Conservation (phyloP, 345 rosid species). For the Pistacia vera region DNA sequence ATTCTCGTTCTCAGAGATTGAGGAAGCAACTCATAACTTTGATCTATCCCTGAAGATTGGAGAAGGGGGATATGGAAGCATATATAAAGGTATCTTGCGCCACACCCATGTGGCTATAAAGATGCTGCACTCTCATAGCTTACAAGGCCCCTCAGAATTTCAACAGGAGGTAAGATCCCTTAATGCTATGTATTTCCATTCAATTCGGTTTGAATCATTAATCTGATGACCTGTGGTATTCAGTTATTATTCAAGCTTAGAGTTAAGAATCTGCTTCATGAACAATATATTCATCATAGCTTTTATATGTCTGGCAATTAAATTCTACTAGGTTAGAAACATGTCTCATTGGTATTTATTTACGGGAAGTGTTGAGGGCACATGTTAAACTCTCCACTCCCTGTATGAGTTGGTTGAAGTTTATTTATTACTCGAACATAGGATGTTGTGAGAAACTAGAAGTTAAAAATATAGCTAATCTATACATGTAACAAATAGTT, state of each 20-base stretch:
- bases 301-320: slow-evolving; percentile 1
- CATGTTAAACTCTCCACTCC: too few species aligned
- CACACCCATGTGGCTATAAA: slow-evolving; percentile 79
- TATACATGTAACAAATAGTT: background rate
- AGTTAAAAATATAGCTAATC: background rate
- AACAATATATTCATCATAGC: background rate
- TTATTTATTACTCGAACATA: background rate
- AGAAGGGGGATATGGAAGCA: slow-evolving; percentile 93
- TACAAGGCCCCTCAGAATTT: slow-evolving; percentile 86
- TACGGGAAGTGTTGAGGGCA: too few species aligned
- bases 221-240: background rate
- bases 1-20: slow-evolving; percentile 67
- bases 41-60: slow-evolving; percentile 76
- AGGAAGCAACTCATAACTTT: slow-evolving; percentile 70
- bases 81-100: slow-evolving; percentile 64
- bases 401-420: too few species aligned
- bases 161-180: slow-evolving; percentile 74
- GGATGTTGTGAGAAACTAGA: background rate
- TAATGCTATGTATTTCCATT: slow-evolving; percentile 3
- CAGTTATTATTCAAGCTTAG: background rate
- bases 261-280: slow-evolving; percentile 2
- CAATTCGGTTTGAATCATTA: background rate
- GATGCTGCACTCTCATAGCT: slow-evolving; percentile 61
- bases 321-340: background rate
- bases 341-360: background rate